These are phyloP conservation scores for Coffea eugenioides DNA, from an alignment of 257 asterid species.

Conservation along the genomic window DNA sequence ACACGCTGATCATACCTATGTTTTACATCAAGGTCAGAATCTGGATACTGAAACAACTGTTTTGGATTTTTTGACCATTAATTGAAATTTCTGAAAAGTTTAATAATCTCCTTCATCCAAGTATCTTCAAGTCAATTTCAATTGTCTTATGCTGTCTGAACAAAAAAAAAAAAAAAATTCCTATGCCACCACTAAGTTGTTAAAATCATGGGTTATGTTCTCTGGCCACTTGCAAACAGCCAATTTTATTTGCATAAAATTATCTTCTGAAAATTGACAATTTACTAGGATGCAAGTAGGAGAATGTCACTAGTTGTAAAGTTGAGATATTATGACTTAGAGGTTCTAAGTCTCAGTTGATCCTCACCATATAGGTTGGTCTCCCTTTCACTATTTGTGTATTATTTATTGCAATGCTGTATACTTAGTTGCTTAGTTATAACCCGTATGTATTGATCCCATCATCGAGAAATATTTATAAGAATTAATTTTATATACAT, in stretches of 20 bases:
- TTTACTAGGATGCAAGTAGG: background rate
- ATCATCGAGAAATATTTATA: no score
- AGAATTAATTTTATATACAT: no score
- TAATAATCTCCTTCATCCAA: background rate
- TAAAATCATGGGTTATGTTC: background rate
- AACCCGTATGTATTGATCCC: no score
- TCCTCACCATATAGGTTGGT: no score
- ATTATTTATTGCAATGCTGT: no score
- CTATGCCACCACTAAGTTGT: background rate
- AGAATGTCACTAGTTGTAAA: background rate
- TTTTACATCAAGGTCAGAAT: background rate
- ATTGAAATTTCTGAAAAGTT: background rate
- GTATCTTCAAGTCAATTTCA: background rate
- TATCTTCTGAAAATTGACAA: background rate
- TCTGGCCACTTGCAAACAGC: background rate
- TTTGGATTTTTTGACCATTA: background rate
- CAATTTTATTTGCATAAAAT: background rate
- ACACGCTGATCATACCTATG: slow-evolving; percentile 88
- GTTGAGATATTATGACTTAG: no score
- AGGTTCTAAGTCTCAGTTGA: no score
- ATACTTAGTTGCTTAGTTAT: no score
- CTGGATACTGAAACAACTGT: background rate
- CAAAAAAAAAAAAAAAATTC: background rate
- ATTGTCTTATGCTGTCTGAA: background rate
- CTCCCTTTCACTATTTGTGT: no score